Base-by-base conservation (phyloP, 306 rosid genomes). In the Arachis hypogaea region DNA sequence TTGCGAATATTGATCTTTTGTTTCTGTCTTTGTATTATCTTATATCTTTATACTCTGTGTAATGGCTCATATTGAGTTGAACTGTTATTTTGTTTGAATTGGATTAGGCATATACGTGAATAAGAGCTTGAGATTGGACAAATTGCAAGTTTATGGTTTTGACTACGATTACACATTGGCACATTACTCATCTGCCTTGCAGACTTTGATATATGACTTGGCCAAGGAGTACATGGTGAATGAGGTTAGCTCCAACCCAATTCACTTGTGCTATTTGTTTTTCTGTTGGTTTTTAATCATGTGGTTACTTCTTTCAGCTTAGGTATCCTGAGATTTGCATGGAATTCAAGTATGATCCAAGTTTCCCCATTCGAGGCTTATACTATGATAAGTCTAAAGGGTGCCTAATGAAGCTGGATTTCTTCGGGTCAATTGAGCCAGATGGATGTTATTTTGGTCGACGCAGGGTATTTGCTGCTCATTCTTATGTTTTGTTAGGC, bases 161-260 rank as follows among this genome's bases (percentile, higher is more conserved):
- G 98, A 93, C 77, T 93, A 93, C 29, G 98, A 93, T 83, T 93
- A 91, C 88, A 93, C 98, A 3, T 81, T 94, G 79, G 97, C 95
- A 6, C 98, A 89, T 86, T 94, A 94, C 89, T 91, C 96, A 1
- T 30, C 91, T 5, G 56, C 89, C 78, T 83, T 94, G 52, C 97
- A 94, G 86, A 86, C 85, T 89, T 82, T 94, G 87, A 94, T 94
- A 52, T 94, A 91, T 77, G 96, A 94, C 83, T 90, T 91, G 75
- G 98, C 98, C 9, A 94, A 89, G 81, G 88, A 88, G 77, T 88
- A 86, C 57, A 60, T 94, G 90, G 97, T 94, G 54, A 86, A 88
- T 10, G 98, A 89, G 95, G 98, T 91, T 64, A 76, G 90, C 74
- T 68, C 68, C 33, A 5, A 28, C 40, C 44, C 44, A 41, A 14